Base-by-base conservation (phyloP, 208 protist species). In the Leishmania martiniquensis region DNA sequence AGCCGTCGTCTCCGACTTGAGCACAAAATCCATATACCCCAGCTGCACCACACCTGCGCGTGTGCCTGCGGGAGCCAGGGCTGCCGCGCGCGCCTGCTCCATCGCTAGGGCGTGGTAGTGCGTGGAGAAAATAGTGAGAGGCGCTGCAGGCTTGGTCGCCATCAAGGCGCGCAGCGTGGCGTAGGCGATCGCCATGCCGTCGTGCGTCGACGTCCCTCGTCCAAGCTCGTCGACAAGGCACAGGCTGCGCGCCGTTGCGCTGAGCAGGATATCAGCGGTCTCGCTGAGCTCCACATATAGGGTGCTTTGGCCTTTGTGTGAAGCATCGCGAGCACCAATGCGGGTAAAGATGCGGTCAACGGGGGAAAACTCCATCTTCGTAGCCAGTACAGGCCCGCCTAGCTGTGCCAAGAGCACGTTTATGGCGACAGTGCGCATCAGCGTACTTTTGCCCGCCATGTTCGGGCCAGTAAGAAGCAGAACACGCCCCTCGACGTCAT, bases 201-300 rank as follows among this genome's bases (percentile, higher is more conserved):
- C 99, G 78, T 99, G 98, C 65, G 99, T 99, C 45, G 92, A 97
- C 1, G 98, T 99, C 67, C 99, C 98, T n/a, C 99, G 69, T 34
- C 99, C 98, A 3, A 99, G 92, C 87, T 99, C 99, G 82, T 99
- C 99, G 13, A 99, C 80, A 57, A 99, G 97, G 75, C 99, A 99
- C 39, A 99, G 88, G 52, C 97, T 99, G 55, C 91, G 83, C 6
- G 62, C 67, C 7, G 93, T 99, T 10, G 99, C 98, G 78, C 97
- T 66, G 37, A 88, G 75, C 51, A 99, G 83, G 37, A 99, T 97
- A 32, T 93, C 88, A 9, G 91, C 86, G 7, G 95, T 97, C 75
- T 98, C 94, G 69, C 90, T 94, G 29, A 99, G 89, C 76, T 99
- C 99, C 20, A 99, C 98, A 83, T 98, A 98, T 63, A 99, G 99